Evolutionary conservation across 1,284 basidiomycete species (phyloP).

Genomic region (Tilletia setariae): DNA sequence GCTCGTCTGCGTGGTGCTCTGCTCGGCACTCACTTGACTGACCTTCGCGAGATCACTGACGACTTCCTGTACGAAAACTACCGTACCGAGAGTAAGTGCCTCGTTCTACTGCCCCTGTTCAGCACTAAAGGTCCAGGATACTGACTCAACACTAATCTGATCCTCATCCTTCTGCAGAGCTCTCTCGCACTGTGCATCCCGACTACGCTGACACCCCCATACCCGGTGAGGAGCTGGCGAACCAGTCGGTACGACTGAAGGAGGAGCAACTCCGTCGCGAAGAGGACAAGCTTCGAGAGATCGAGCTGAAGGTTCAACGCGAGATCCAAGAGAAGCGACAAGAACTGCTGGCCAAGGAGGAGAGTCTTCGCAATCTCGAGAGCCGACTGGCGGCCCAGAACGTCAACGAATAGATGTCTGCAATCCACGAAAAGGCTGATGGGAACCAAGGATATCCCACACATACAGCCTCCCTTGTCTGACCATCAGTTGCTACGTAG

Average conservation of each 20-base stretch:
- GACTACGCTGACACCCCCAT: conserved; percentile 58
- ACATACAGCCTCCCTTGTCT: too few relatives aligned
- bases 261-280: conserved; percentile 97
- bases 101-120: neutral
- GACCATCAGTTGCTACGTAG: too few relatives aligned
- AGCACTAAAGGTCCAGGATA: neutral
- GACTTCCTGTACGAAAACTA: conserved; percentile 87
- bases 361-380: conserved; percentile 71
- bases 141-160: conserved; percentile 12
- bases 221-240: conserved; percentile 83
- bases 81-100: conserved; percentile 74
- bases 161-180: conserved; percentile 34
- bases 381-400: conserved; percentile 76
- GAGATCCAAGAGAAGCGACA: conserved; percentile 99
- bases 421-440: too few relatives aligned
- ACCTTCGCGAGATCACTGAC: conserved; percentile 84
- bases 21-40: conserved; percentile 88
- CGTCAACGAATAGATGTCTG: neutral
- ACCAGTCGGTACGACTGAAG: conserved; percentile 92
- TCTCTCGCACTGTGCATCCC: conserved; percentile 85
- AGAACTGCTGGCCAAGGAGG: conserved; percentile 66
- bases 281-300: conserved; percentile 77
- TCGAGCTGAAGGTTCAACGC: conserved; percentile 94
- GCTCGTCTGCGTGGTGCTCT: conserved; percentile 83
- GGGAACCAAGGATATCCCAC: too few relatives aligned